A percentile compares a stretch with the other conserved stretches of the same genome.
phyloP scores from a whole-genome alignment of 345 rosid species.

The Microthlaspi erraticum region DNA sequence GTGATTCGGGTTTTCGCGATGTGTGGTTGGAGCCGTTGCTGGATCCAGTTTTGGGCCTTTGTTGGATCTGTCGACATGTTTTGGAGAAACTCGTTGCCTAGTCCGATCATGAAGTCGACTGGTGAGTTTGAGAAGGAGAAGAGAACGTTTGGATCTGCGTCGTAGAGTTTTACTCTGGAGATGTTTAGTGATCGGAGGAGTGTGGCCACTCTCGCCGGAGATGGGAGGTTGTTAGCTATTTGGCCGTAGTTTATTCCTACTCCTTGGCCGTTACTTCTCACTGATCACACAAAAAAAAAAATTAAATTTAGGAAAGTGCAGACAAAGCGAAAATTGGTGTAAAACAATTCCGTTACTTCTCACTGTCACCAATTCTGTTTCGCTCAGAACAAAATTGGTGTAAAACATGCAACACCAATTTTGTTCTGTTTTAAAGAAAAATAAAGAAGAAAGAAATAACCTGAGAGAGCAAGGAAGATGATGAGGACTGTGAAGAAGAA shows the following conservation, averaged over 20 bases:
- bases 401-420: background rate
- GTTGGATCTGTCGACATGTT: slow-evolving; percentile 60
- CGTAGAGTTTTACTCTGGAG: slow-evolving; percentile 76
- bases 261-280: slow-evolving; percentile 36
- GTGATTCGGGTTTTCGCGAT: slow-evolving; percentile 63
- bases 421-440: background rate
- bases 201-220: slow-evolving; percentile 62
- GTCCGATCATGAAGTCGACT: slow-evolving; percentile 75
- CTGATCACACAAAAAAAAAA: background rate
- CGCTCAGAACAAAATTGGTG: background rate
- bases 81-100: slow-evolving; percentile 66
- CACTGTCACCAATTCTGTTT: too few relatives aligned
- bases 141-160: slow-evolving; percentile 85
- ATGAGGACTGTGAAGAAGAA: slow-evolving; percentile 45
- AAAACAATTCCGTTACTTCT: too few relatives aligned
- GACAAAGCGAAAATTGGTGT: too few relatives aligned
- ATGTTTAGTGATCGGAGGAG: slow-evolving; percentile 73
- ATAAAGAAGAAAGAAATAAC: slow-evolving; percentile 37
- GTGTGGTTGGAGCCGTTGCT: slow-evolving; percentile 64
- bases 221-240: slow-evolving; percentile 83
- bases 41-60: slow-evolving; percentile 73
- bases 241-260: slow-evolving; percentile 96
- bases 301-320: too few relatives aligned
- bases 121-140: slow-evolving; percentile 66
- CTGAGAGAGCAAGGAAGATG: slow-evolving; percentile 57